These are phyloP conservation scores for Gossypium longicalyx DNA, from an alignment of 345 rosid species.

Conservation along the genomic window DNA sequence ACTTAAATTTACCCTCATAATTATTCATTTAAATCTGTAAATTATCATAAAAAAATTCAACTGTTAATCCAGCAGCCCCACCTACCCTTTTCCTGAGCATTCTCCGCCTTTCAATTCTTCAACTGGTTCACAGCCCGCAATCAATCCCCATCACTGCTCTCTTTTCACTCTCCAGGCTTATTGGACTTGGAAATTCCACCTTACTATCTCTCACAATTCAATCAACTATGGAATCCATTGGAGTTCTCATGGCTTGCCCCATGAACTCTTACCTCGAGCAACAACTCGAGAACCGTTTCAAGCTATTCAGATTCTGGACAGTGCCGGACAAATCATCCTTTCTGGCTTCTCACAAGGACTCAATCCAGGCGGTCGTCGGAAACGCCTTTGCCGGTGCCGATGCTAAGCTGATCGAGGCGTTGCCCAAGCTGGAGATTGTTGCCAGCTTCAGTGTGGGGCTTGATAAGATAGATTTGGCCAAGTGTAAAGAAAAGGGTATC, in stretches of 20 bases:
- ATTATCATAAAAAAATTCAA: no score
- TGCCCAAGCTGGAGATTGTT: conserved; percentile 57
- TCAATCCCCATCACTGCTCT: background rate
- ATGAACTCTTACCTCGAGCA: conserved; percentile 47
- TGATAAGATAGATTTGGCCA: conserved; percentile 52
- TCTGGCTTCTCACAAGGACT: conserved; percentile 26
- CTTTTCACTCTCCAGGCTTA: background rate
- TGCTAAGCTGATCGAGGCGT: conserved; percentile 41
- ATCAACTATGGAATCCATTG: conserved; percentile 35
- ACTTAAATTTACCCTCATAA: no score
- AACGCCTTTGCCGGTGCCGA: conserved; percentile 43
- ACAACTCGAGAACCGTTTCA: conserved; percentile 44
- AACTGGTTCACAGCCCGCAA: background rate
- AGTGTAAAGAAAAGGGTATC: conserved; percentile 51
- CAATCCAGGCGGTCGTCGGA: conserved; percentile 46
- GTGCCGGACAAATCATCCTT: conserved; percentile 26
- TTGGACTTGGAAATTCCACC: background rate
- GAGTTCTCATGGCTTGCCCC: conserved; percentile 50
- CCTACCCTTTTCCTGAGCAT: background rate
- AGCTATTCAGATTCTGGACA: conserved; percentile 42
- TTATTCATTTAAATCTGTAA: no score
- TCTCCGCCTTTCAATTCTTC: background rate
- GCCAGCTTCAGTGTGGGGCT: conserved; percentile 58
- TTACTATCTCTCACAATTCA: background rate
- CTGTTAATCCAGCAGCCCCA: background rate